Conservation (phyloP, 2,329 filamentous ascomycete species). For the Allantophomopsis lycopodina region DNA sequence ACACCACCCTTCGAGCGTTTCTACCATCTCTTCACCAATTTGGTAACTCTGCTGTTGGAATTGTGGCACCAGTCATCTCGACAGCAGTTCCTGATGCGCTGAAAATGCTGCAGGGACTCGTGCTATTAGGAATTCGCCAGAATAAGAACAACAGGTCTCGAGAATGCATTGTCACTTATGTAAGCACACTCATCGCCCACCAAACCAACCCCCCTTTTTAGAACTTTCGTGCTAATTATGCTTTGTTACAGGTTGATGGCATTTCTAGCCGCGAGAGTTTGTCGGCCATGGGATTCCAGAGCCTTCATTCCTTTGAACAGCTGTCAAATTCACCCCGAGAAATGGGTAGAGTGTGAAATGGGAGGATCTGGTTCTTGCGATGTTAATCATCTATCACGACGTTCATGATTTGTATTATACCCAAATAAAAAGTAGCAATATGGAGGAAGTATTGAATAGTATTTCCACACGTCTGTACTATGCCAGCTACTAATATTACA, state of each 20-base stretch:
- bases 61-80: constrained; percentile 53
- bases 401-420: too few relatives aligned
- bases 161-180: constrained; percentile 45
- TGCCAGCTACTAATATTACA: too few relatives aligned
- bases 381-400: too few relatives aligned
- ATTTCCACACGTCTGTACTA: too few relatives aligned
- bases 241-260: constrained; percentile 17
- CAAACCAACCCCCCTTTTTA: not conserved
- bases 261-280: constrained; percentile 48
- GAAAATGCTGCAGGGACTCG: constrained; percentile 46
- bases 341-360: constrained; percentile 43
- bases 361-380: not conserved
- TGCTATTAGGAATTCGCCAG: constrained; percentile 50
- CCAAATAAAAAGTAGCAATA: too few relatives aligned
- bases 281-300: constrained; percentile 45
- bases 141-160: constrained; percentile 49
- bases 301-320: constrained; percentile 50
- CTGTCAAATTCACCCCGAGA: constrained; percentile 21
- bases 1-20: constrained; percentile 42
- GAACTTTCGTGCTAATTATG: not conserved
- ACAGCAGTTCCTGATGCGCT: constrained; percentile 27
- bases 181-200: constrained; percentile 23
- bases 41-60: constrained; percentile 38
- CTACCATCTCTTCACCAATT: constrained; percentile 37
- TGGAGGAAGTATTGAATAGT: too few relatives aligned